A percentile compares a stretch with the other conserved stretches of the same genome.
Conservation (phyloP, 768 basidiomycete genomes). For the Sporobolomyces phaffii region DNA sequence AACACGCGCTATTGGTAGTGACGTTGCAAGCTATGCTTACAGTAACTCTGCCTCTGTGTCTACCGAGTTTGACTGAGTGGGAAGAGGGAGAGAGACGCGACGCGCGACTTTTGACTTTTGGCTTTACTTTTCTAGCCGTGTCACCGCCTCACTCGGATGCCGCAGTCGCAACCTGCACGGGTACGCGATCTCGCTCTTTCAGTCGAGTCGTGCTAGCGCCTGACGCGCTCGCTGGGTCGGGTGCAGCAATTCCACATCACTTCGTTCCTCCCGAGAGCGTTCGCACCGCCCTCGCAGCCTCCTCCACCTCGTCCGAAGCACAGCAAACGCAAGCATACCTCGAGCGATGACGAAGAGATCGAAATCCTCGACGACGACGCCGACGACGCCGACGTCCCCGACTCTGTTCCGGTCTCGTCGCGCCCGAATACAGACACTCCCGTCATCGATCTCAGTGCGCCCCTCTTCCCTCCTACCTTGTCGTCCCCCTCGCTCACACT, state of each 20-base stretch:
- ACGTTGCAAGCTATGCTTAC: neutral
- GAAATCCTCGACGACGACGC: neutral
- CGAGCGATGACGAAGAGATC: neutral
- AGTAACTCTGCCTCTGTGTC: too few species aligned
- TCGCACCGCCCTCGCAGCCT: neutral
- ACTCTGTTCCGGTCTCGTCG: too few species aligned
- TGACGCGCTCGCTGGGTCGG: neutral
- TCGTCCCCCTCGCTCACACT: too few species aligned
- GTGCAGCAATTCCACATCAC: constrained; percentile 20
- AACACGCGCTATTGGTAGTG: neutral
- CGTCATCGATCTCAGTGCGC: constrained; percentile 25
- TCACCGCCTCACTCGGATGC: too few species aligned
- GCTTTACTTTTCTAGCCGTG: too few species aligned
- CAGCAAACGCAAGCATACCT: neutral
- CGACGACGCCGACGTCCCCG: neutral
- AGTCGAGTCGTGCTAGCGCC: neutral
- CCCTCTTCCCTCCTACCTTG: neutral
- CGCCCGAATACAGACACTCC: neutral
- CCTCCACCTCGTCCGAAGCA: too few species aligned
- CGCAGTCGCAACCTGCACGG: neutral
- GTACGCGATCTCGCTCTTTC: neutral
- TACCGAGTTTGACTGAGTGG: too few species aligned
- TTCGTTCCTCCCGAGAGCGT: constrained; percentile 17
- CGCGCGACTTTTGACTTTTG: too few species aligned
- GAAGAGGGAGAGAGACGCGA: too few species aligned